These are phyloP conservation scores for Stephanodiscus minutulus DNA, from an alignment of 108 stramenopile genomes.

Conservation along the genomic window DNA sequence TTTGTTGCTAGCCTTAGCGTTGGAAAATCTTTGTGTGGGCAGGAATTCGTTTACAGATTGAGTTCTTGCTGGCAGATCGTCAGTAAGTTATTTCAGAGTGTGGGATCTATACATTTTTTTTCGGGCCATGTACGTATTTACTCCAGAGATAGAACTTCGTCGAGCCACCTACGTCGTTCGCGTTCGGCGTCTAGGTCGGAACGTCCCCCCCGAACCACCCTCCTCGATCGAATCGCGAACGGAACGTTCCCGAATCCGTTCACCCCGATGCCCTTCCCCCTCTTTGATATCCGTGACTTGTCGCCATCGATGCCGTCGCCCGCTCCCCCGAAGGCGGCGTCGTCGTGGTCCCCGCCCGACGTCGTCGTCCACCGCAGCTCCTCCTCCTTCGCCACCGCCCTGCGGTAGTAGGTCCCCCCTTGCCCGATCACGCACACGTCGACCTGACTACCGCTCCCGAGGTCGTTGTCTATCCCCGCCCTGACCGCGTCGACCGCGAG, in stretches of 20 bases:
- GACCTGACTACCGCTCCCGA: constrained; percentile 83
- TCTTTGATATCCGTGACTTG: background rate
- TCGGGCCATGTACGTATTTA: too few species aligned
- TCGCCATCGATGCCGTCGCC: background rate
- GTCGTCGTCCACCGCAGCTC: constrained; percentile 20
- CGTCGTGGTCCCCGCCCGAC: background rate
- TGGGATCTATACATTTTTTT: too few species aligned
- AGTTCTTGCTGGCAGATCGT: too few species aligned
- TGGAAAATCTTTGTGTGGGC: too few species aligned
- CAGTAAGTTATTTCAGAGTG: too few species aligned
- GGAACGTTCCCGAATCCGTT: constrained; percentile 87
- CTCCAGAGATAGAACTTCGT: too few species aligned
- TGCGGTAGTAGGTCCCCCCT: constrained; percentile 40
- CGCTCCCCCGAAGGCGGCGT: background rate
- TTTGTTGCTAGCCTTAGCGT: too few species aligned
- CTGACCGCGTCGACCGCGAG: constrained; percentile 65
- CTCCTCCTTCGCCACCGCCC: constrained; percentile 41
- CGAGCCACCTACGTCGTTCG: background rate
- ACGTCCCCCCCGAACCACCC: constrained; percentile 37
- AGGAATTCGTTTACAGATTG: too few species aligned
- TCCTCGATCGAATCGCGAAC: constrained; percentile 57
- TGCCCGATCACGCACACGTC: constrained; percentile 56
- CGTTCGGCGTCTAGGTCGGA: background rate
- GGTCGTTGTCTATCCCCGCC: constrained; percentile 84
- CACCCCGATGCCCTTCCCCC: constrained; percentile 33